Base-by-base conservation (phyloP, 306 rosid species). In the Begonia peltatifolia region DNA sequence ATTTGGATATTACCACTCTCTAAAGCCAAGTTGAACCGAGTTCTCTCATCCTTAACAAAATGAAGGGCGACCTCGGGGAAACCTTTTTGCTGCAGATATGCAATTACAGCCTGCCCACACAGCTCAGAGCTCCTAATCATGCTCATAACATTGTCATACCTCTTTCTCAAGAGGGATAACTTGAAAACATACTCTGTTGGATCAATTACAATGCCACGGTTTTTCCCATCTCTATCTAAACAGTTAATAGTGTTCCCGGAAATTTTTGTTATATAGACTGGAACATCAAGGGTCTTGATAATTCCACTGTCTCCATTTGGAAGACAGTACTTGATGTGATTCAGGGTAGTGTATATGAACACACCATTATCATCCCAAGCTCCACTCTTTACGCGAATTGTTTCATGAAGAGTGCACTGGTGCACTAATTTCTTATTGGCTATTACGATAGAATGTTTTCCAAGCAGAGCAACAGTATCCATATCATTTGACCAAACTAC, bases 21-120 rank as follows among this genome's bases (percentile, higher is more conserved):
- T 52, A 86, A 49, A 57, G 95, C 95, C 81, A 86, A 69, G 69
- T 79, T 86, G 77, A 86, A 86, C 53, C 95, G 73, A 46, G 74
- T 79, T 55, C 78, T 86, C 67, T 86, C 95, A 68, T 86, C 95
- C 72, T 82, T 82, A 61, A 79, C 95, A 75, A 86, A 82, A 75
- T 86, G 95, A 58, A 86, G 93, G 47, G 95, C 95, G 66, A 86
- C 93, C 52, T 86, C 95, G 17, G 95, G 95, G 58, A 79, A 86
- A 35, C 95, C 95, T 56, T 82, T 86, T 71, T 82, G 95, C 66
- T 82, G 95, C 58, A 86, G 79, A 75, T 86, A 86, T 25, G 95
- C 81, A 70, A 86, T 86, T 81, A 86, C 51, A 20, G 95, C 95
- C 74, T 82, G 93, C 60, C 95, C 93, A 69, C 93, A 86, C 62